A percentile compares a stretch with the other conserved stretches of the same genome.
Evolutionary conservation across 2,329 filamentous ascomycete species (phyloP).

Genomic region (Ceratocystiopsis brevicomis): DNA sequence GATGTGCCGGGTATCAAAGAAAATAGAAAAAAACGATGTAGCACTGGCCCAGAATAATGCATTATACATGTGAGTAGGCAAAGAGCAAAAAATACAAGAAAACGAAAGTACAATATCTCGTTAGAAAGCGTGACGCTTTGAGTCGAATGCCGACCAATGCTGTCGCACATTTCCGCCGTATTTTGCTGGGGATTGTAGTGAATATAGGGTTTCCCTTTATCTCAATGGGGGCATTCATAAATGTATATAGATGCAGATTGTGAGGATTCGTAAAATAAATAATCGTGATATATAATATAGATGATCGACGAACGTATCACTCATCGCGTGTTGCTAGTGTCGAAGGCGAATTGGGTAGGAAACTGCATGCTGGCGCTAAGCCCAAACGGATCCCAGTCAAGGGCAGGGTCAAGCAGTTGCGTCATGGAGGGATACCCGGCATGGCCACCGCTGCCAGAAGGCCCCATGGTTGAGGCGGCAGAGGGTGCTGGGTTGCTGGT

Average conservation of each 20-base stretch:
- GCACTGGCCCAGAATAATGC: too few relatives aligned
- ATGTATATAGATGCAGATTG: background rate
- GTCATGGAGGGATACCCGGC: conserved; percentile 47
- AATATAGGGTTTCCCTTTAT: too few relatives aligned
- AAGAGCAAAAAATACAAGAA: too few relatives aligned
- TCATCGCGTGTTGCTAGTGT: conserved; percentile 35
- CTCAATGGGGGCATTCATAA: background rate
- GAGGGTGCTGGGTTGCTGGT: conserved; percentile 8
- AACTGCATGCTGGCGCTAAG: conserved; percentile 91
- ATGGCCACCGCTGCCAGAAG: background rate
- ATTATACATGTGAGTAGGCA: too few relatives aligned
- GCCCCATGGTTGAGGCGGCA: conserved; percentile 6
- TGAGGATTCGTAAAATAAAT: background rate
- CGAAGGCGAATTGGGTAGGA: conserved; percentile 63
- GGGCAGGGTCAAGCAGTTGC: conserved; percentile 53
- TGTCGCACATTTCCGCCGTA: too few relatives aligned
- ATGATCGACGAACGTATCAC: too few relatives aligned
- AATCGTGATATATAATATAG: background rate
- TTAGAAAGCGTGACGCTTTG: too few relatives aligned
- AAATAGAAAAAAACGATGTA: too few relatives aligned
- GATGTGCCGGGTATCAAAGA: too few relatives aligned
- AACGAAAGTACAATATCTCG: too few relatives aligned
- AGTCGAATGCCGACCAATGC: too few relatives aligned
- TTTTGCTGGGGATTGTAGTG: too few relatives aligned
- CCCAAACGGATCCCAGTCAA: conserved; percentile 87